These are phyloP conservation scores for Aspergillus heteromorphus DNA, from an alignment of 495 filamentous ascomycete genomes.

Conservation along the genomic window DNA sequence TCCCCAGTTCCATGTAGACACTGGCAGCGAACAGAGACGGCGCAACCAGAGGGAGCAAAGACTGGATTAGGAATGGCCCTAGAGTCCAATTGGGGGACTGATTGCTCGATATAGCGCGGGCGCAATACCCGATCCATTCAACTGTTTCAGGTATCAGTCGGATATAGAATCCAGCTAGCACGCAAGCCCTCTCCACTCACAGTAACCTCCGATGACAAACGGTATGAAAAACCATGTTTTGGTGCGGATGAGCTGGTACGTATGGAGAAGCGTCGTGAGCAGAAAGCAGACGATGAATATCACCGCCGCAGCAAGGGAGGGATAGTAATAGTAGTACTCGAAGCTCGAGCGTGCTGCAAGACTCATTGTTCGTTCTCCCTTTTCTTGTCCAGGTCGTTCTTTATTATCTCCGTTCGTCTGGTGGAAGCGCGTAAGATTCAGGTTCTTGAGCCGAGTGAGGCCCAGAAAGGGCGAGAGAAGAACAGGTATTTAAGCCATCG, in stretches of 20 bases:
- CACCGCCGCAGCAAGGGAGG: conserved; percentile 41
- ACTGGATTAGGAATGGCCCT: conserved; percentile 22
- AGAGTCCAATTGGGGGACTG: conserved; percentile 21
- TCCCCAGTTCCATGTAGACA: conserved; percentile 51
- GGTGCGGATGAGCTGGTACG: conserved; percentile 38
- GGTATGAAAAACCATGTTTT: conserved; percentile 60
- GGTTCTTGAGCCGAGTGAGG: background rate
- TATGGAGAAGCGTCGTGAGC: conserved; percentile 37
- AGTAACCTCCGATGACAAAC: conserved; percentile 50
- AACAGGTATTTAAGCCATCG: background rate
- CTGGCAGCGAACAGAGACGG: conserved; percentile 48
- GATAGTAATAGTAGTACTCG: conserved; percentile 17
- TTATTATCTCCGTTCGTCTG: background rate
- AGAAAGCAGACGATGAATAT: conserved; percentile 49
- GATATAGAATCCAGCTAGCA: conserved; percentile 16
- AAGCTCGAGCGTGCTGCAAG: background rate
- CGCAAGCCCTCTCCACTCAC: conserved; percentile 22
- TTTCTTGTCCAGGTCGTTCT: background rate
- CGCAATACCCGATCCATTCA: conserved; percentile 51
- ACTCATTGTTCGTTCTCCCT: background rate
- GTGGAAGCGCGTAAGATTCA: background rate
- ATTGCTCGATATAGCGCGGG: conserved; percentile 31
- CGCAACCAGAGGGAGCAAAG: conserved; percentile 21
- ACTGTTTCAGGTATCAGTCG: conserved; percentile 21
- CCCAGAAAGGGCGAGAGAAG: background rate